These are phyloP conservation scores for Ceriops zippeliana DNA, from an alignment of 345 rosid species.

Conservation along the genomic window DNA sequence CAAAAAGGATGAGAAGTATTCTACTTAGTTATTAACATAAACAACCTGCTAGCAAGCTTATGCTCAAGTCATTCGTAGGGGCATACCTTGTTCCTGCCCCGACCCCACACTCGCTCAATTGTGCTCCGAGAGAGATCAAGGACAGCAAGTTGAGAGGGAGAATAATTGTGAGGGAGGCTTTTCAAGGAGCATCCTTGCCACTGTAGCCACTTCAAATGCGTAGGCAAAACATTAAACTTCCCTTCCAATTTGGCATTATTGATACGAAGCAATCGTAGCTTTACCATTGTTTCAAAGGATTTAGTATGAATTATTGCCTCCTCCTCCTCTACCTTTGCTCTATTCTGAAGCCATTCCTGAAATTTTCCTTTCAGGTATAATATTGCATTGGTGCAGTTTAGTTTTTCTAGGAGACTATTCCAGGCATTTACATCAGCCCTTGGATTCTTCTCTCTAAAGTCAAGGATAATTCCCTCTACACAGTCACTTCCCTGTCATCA, in stretches of 20 bases:
- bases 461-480: conserved; percentile 45
- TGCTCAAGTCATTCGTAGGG: background rate
- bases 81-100: conserved; percentile 24
- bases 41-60: background rate
- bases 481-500: conserved; percentile 41
- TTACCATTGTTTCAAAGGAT: conserved; percentile 42
- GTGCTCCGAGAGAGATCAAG: conserved; percentile 68
- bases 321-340: conserved; percentile 16
- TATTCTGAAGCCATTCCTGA: conserved; percentile 2
- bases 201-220: conserved; percentile 57
- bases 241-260: conserved; percentile 54
- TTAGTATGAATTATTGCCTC: conserved; percentile 30
- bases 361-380: conserved; percentile 20
- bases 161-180: conserved; percentile 41
- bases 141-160: conserved; percentile 44
- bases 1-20: background rate
- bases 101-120: conserved; percentile 37
- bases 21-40: background rate
- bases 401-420: conserved; percentile 7
- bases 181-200: conserved; percentile 59
- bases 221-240: conserved; percentile 41
- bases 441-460: conserved; percentile 27
- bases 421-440: conserved; percentile 5
- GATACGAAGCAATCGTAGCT: conserved; percentile 61
- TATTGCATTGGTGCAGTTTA: conserved; percentile 8